Conservation (phyloP, 176 grass and related monocot genomes). For the Rhynchospora breviuscula region DNA sequence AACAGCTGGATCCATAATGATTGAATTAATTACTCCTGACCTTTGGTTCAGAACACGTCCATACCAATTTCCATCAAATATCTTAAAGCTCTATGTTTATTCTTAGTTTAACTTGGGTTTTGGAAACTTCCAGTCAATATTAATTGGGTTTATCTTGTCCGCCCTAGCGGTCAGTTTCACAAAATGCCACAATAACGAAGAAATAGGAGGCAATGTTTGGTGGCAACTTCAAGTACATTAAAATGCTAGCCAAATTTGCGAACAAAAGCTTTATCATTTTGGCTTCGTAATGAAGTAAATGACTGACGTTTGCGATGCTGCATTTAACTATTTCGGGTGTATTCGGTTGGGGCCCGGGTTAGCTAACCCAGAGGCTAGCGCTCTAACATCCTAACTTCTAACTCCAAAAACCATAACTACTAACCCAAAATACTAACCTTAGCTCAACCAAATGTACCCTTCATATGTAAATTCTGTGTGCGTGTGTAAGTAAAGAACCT, state of each 20-base stretch:
- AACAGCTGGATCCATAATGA: not conserved
- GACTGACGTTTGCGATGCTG: not conserved
- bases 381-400: too few relatives aligned
- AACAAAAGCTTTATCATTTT: not conserved
- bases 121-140: not conserved
- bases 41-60: not conserved
- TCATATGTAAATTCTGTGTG: too few relatives aligned
- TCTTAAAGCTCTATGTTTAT: not conserved
- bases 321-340: not conserved
- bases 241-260: not conserved
- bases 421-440: too few relatives aligned
- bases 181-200: not conserved
- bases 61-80: not conserved
- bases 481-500: constrained; percentile 31
- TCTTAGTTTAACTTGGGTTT: not conserved
- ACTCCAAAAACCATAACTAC: too few relatives aligned
- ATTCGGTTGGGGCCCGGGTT: too few relatives aligned
- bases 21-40: not conserved
- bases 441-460: not conserved
- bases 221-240: not conserved
- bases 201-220: not conserved
- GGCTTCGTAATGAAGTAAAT: not conserved
- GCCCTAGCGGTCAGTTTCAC: not conserved
- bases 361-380: too few relatives aligned
- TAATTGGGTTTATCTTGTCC: not conserved